These are phyloP conservation scores for Pyrenochaeta sp. DNA, from an alignment of 2,329 filamentous ascomycete species.

Conservation along the genomic window DNA sequence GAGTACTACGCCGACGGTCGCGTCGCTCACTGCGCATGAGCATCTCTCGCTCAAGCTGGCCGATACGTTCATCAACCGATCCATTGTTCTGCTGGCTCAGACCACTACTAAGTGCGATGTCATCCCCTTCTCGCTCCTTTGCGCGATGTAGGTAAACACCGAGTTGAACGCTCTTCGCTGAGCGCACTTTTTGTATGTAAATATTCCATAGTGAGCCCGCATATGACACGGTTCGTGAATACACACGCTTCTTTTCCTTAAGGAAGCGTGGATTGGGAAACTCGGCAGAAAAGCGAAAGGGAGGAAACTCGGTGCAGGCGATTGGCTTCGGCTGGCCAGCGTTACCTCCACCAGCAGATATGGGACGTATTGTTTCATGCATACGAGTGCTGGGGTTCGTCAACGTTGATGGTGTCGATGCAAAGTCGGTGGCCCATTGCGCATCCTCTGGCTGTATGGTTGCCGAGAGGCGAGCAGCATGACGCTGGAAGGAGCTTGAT, in stretches of 20 bases:
- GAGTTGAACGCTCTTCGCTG: constrained; percentile 63
- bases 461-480: constrained; percentile 59
- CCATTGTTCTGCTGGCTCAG: constrained; percentile 50
- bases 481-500: constrained; percentile 54
- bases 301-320: constrained; percentile 63
- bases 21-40: constrained; percentile 52
- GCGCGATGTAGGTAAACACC: constrained; percentile 68
- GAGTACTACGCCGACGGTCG: constrained; percentile 40
- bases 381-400: constrained; percentile 44
- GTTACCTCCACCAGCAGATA: constrained; percentile 47
- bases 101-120: constrained; percentile 50
- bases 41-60: constrained; percentile 63
- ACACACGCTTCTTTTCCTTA: constrained; percentile 67
- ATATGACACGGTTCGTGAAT: constrained; percentile 67
- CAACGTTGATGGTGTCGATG: constrained; percentile 55
- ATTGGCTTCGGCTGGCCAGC: constrained; percentile 51
- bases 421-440: constrained; percentile 65
- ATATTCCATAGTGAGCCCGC: constrained; percentile 68
- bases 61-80: constrained; percentile 63
- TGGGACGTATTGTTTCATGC: constrained; percentile 40
- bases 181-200: constrained; percentile 68
- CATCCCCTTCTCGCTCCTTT: constrained; percentile 63
- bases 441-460: constrained; percentile 63
- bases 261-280: constrained; percentile 65
- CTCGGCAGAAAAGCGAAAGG: constrained; percentile 67